Base-by-base conservation (phyloP, 1,284 basidiomycete genomes). In the Cutaneotrichosporon mucoides region DNA sequence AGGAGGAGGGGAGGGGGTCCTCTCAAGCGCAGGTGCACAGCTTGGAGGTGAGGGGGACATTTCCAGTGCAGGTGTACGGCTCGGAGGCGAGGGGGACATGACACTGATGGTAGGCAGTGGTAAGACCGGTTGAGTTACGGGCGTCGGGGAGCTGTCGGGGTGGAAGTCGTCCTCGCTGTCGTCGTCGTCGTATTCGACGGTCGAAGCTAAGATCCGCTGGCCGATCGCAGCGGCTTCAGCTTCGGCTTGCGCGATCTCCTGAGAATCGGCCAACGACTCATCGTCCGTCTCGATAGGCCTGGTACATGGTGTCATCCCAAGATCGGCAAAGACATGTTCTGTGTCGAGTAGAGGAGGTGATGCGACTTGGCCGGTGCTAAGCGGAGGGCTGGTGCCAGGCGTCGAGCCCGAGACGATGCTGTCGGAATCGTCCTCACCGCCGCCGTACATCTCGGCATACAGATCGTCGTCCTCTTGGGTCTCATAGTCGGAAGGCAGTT, bases 401-500 rank as follows among this genome's bases (percentile, higher is more conserved):
- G 33, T 53, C 41, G 41, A 16, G 37, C 38, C 33, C 15, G 36
- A 53, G 24, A 47, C 34, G 33, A 46, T 24, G 35, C 41, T 44
- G 45, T 41, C 41, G 1, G 43, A 35, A 37, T 45, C 12, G 47
- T 51, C 57, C 35, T 49, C 43, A 40, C 48, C 35, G 33, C n/a
- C 24, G 9, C 34, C 1, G 42, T 45, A 53, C 34, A 15, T 15
- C 42, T 53, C 42, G 44, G 35, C 53, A 24, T 48, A 48, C 15
- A 50, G 44, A 59, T 76, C 73, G n/a, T 75, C 73, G 24, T 67
- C 68, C 50, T 63, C 67, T 56, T 72, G 67, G 7, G 62, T 66
- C 53, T 76, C 74, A 53, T 76, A 76, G 53, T 73, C 72, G 6
- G 61, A 62, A 4, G 72, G 72, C 24, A 73, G 57, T 6, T 69